Evolutionary conservation across 2,329 filamentous ascomycete species (phyloP).

Genomic region (Epichloe typhina): DNA sequence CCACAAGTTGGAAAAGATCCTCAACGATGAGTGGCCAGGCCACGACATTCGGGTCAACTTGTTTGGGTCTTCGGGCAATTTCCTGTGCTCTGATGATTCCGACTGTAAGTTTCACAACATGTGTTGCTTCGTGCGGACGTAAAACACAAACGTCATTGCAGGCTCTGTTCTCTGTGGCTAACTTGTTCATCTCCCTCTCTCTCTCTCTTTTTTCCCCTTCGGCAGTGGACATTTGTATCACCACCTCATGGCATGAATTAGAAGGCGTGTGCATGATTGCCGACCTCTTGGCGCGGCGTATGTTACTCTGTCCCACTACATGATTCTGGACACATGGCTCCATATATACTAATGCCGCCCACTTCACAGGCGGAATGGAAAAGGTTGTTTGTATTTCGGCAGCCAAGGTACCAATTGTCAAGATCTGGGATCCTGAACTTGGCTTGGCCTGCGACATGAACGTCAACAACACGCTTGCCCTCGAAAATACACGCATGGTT

Average conservation of each 20-base stretch:
- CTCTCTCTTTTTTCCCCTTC: neutral
- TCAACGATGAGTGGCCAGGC: slow-evolving; percentile 86
- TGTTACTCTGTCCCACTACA: slow-evolving; percentile 20
- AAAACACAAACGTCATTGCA: neutral
- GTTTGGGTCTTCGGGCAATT: slow-evolving; percentile 95
- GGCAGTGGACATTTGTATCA: slow-evolving; percentile 92
- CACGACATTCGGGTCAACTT: slow-evolving; percentile 82
- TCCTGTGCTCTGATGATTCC: slow-evolving; percentile 88
- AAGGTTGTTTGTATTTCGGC: slow-evolving; percentile 88
- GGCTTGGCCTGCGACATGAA: slow-evolving; percentile 92
- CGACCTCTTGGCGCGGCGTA: slow-evolving; percentile 73
- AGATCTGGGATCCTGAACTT: slow-evolving; percentile 94
- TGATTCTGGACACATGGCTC: neutral
- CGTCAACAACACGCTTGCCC: slow-evolving; percentile 87
- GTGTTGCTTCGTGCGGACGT: neutral
- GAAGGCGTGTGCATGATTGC: slow-evolving; percentile 87
- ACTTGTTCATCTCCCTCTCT: neutral
- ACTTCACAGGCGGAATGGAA: slow-evolving; percentile 75
- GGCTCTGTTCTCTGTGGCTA: slow-evolving; percentile 1
- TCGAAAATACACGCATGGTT: slow-evolving; percentile 97
- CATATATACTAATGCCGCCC: neutral
- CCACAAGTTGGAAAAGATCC: slow-evolving; percentile 73
- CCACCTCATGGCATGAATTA: slow-evolving; percentile 74
- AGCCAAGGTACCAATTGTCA: slow-evolving; percentile 95
- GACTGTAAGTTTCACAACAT: slow-evolving; percentile 54